phyloP scores from a whole-genome alignment of 352 stramenopile species.

The Phytophthora boehmeriae region DNA sequence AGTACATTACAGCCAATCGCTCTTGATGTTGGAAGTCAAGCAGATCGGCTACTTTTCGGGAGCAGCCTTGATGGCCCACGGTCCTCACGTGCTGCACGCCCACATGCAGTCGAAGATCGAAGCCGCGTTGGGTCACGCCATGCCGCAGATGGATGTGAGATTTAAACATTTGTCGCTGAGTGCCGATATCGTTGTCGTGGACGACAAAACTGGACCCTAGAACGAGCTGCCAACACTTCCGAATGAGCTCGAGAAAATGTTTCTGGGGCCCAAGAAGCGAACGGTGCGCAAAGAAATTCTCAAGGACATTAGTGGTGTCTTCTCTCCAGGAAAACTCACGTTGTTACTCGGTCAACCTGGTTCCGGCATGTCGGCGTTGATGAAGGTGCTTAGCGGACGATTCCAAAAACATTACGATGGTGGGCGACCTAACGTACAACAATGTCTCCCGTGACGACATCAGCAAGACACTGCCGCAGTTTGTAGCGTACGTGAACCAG shows the following conservation, averaged over 20 bases:
- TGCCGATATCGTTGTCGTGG: not conserved
- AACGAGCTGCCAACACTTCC: not conserved
- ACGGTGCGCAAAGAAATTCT: not conserved
- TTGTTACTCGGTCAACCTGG: not conserved
- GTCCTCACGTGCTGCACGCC: conserved; percentile 38
- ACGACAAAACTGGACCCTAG: not conserved
- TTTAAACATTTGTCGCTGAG: not conserved
- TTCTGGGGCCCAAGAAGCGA: not conserved
- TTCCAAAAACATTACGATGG: not conserved
- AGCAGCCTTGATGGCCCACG: conserved; percentile 33
- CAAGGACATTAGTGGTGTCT: conserved; percentile 2
- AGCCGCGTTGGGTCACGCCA: not conserved
- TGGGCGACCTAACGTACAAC: not conserved
- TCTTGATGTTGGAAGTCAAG: conserved; percentile 2
- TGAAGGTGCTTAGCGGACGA: not conserved
- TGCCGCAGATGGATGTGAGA: not conserved
- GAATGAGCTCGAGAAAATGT: conserved; percentile 2
- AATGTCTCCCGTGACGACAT: not conserved
- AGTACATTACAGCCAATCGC: not conserved
- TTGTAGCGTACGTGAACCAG: not conserved
- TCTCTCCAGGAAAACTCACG: not conserved
- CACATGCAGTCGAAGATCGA: conserved; percentile 29
- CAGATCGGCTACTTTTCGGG: conserved; percentile 27
- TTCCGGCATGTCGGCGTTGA: not conserved
- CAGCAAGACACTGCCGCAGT: not conserved